phyloP scores from a whole-genome alignment of 306 rosid species.

The Notholithocarpus densiflorus region DNA sequence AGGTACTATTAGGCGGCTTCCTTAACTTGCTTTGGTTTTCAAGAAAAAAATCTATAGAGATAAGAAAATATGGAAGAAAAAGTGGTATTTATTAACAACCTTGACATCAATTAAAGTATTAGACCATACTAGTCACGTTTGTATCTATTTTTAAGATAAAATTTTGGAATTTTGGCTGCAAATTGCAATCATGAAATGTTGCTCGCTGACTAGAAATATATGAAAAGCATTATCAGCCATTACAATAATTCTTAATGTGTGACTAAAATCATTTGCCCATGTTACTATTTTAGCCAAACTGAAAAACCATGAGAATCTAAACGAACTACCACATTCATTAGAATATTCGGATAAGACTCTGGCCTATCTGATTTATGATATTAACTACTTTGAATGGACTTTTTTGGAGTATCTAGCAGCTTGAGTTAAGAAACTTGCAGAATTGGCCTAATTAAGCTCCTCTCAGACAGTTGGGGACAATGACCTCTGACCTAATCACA shows the following conservation, averaged over 20 bases:
- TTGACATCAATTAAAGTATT: background rate
- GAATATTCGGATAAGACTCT: constrained; percentile 22
- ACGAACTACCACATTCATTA: constrained; percentile 24
- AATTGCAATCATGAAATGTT: background rate
- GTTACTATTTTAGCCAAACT: background rate
- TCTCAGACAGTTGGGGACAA: constrained; percentile 18
- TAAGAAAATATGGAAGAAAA: background rate
- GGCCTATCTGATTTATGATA: constrained; percentile 5
- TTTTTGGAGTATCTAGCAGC: background rate
- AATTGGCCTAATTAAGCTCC: constrained; percentile 26
- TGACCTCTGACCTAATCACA: constrained; percentile 47
- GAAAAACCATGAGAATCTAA: constrained; percentile 9
- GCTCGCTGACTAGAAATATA: background rate
- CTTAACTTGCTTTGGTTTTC: constrained; percentile 34
- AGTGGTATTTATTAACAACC: background rate
- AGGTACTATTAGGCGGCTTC: constrained; percentile 39
- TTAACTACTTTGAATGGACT: constrained; percentile 18
- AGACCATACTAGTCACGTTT: background rate
- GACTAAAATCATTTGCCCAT: background rate
- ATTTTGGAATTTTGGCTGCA: background rate
- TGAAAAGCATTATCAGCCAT: background rate
- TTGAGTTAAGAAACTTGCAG: background rate
- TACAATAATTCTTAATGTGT: too few species aligned
- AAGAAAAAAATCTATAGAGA: background rate
- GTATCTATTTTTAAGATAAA: background rate